phyloP scores from a whole-genome alignment of 2,329 filamentous ascomycete genomes.

The Botrytis galanthina region DNA sequence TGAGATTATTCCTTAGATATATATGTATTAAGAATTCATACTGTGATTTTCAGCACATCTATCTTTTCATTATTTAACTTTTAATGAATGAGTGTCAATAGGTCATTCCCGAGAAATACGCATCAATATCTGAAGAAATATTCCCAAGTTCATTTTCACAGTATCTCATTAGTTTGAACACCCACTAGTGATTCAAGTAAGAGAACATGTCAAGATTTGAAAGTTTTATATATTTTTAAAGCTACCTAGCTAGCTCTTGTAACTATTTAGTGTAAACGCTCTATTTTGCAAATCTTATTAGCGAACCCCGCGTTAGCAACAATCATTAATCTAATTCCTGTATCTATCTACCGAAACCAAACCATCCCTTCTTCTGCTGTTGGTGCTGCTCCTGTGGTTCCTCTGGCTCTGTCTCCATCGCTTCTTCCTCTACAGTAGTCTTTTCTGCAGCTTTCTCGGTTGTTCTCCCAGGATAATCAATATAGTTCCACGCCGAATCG shows the following conservation, averaged over 20 bases:
- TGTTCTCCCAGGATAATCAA: slow-evolving; percentile 75
- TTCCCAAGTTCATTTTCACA: too few species aligned
- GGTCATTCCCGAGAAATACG: too few species aligned
- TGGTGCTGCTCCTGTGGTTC: slow-evolving; percentile 39
- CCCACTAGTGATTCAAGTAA: too few species aligned
- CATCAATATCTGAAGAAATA: too few species aligned
- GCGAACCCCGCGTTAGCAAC: not conserved
- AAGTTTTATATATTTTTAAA: not conserved
- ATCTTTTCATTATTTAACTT: too few species aligned
- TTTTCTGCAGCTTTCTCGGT: slow-evolving; percentile 37
- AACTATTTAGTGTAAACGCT: not conserved
- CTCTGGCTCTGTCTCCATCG: slow-evolving; percentile 31
- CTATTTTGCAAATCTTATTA: not conserved
- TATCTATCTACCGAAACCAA: slow-evolving; percentile 55
- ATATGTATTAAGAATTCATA: too few species aligned
- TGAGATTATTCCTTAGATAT: too few species aligned
- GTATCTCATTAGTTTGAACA: too few species aligned
- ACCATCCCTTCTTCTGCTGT: slow-evolving; percentile 70
- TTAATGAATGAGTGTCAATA: too few species aligned
- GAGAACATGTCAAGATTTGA: not conserved
- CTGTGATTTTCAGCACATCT: too few species aligned
- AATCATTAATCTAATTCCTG: not conserved
- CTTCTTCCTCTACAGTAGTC: slow-evolving; percentile 22
- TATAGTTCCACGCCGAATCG: slow-evolving; percentile 97
- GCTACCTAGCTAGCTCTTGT: not conserved